These are phyloP conservation scores for Schwanniomyces sp. DNA, from an alignment of 805 yeast genomes.

Conservation along the genomic window DNA sequence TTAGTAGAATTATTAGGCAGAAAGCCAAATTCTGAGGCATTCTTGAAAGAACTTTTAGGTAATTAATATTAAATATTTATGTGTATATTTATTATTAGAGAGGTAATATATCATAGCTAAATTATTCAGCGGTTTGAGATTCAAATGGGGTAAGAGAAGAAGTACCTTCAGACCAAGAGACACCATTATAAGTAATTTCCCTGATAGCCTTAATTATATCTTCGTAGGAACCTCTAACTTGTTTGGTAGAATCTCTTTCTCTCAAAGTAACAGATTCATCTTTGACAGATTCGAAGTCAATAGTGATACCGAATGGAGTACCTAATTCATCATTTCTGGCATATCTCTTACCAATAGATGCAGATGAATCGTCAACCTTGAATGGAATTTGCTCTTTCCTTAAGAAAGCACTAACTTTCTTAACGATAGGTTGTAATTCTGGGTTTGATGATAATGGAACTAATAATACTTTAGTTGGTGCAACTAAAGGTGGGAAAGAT, in stretches of 20 bases:
- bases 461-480: conserved; percentile 95
- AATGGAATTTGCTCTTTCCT: conserved; percentile 85
- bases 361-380: conserved; percentile 95
- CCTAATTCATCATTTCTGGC: conserved; percentile 98
- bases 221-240: conserved; percentile 86
- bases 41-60: conserved; percentile 58
- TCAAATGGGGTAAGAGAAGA: conserved; percentile 70
- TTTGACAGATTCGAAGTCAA: conserved; percentile 88
- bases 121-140: conserved; percentile 48
- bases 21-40: conserved; percentile 71
- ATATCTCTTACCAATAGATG: conserved; percentile 96
- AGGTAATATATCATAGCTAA: neutral
- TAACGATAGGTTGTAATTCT: conserved; percentile 72
- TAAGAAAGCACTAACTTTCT: conserved; percentile 65
- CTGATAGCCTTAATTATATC: conserved; percentile 72
- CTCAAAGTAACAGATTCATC: conserved; percentile 90
- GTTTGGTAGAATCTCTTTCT: conserved; percentile 96
- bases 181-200: conserved; percentile 71
- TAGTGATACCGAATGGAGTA: conserved; percentile 97
- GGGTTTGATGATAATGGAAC: conserved; percentile 91
- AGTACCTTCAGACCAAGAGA: conserved; percentile 86
- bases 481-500: conserved; percentile 91
- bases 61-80: neutral
- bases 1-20: conserved; percentile 71
- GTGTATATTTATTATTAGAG: neutral